Base-by-base conservation (phyloP, 352 stramenopile species). In the Globisporangium nodosum region DNA sequence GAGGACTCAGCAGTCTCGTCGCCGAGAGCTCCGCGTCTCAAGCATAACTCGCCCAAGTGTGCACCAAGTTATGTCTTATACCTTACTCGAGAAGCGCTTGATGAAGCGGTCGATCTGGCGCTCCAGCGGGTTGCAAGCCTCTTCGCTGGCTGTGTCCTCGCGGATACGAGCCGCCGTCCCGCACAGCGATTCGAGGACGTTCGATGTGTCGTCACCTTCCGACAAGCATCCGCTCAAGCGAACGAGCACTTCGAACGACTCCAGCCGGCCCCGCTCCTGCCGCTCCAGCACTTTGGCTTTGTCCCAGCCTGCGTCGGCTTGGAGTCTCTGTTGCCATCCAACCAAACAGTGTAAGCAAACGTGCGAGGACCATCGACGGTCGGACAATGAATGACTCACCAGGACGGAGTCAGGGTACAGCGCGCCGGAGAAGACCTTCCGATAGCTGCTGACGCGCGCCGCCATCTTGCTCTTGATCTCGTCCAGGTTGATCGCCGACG, bases 401-500 rank as follows among this genome's bases (percentile, higher is more conserved):
- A 83, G 37, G 13, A 85, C 68, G 8, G 73, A 78, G 52, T 72
- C 52, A 12, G 75, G 71, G 13, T 64, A 62, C 11, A 85, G 47
- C 15, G 60, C 5, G 0, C 75, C 75, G 5, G 63, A 68, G 55
- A 83, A 85, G 9, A 62, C 65, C 18, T 49, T 74, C n/a, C 49
- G 49, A 42, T 76, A 81, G 3, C 64, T 68, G 42, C 63, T 55
- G 3, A 83, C 65, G 27, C 75, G 58, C 11, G 75, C 62, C 9
- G 64, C 66, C 75, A 85, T 83, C 48, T 85, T 85, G 21, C 46
- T 58, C 31, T 73, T 78, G 27, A 83, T 54, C 6, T 73, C 40
- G 24, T 69, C 56, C 11, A 80, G 45, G 0, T 54, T 65, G 11
- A 68, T 18, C 6, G 6, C 15, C 1, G 21, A 50, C 2, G 50